phyloP scores from a whole-genome alignment of 148 eudicot genomes.

The Bassia scoparia region DNA sequence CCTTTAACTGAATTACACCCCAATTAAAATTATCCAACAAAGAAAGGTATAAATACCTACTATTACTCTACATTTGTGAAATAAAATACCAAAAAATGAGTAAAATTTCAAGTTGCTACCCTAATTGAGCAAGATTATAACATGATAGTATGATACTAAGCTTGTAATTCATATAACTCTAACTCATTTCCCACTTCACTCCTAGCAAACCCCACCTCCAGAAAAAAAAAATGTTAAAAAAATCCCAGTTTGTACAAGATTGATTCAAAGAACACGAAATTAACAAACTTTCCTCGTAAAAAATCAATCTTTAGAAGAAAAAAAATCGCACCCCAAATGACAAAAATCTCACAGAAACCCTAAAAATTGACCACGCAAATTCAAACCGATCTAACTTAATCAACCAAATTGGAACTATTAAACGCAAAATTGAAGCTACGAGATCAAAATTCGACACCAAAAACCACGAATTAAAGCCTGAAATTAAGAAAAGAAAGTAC shows the following conservation, averaged over 20 bases:
- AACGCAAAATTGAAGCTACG: background rate
- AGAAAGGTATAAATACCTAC: too few relatives aligned
- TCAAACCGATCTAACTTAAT: background rate
- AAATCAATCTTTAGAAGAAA: background rate
- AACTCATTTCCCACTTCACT: slow-evolving; percentile 1
- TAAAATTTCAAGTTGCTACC: background rate
- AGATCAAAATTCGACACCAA: background rate
- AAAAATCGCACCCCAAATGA: background rate
- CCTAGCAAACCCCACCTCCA: background rate
- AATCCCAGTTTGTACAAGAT: background rate
- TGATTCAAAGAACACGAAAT: background rate
- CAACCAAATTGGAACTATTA: background rate
- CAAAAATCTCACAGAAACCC: background rate
- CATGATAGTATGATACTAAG: background rate
- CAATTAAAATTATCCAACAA: too few relatives aligned
- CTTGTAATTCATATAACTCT: background rate
- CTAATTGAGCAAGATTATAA: background rate
- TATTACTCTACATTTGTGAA: too few relatives aligned
- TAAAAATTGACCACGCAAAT: background rate
- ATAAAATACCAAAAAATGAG: background rate
- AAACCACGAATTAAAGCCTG: background rate
- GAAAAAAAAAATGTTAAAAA: background rate
- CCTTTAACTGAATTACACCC: too few relatives aligned
- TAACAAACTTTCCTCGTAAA: background rate
- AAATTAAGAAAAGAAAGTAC: background rate